A percentile compares a stretch with the other conserved stretches of the same genome.
Evolutionary conservation across 1,284 basidiomycete genomes (phyloP).

Genomic region (Cryptococcus depauperatus): DNA sequence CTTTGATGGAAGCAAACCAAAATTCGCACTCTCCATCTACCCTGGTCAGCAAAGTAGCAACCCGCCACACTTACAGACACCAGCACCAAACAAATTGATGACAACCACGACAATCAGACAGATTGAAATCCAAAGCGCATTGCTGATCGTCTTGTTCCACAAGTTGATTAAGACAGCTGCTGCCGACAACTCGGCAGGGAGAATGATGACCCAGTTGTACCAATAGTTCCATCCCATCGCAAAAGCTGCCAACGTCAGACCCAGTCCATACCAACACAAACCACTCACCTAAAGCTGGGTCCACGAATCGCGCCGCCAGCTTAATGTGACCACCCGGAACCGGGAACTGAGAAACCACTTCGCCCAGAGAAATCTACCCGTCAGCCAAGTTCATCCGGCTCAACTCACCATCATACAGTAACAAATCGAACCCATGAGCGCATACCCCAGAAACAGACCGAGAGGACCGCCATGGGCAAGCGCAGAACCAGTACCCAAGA

Average conservation of each 20-base stretch:
- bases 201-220: constrained; percentile 58
- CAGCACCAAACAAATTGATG: constrained; percentile 68
- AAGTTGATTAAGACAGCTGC: constrained; percentile 68
- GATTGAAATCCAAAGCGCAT: constrained; percentile 67
- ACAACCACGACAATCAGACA: constrained; percentile 61
- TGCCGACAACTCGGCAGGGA: constrained; percentile 71
- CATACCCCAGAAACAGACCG: constrained; percentile 43
- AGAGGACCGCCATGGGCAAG: constrained; percentile 46
- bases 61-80: constrained; percentile 49
- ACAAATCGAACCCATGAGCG: constrained; percentile 41
- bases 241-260: constrained; percentile 49
- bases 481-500: constrained; percentile 20
- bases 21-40: constrained; percentile 40
- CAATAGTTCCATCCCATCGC: constrained; percentile 78
- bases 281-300: constrained; percentile 55
- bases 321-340: constrained; percentile 65
- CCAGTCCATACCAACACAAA: neutral
- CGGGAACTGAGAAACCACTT: constrained; percentile 46
- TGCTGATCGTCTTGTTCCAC: constrained; percentile 56
- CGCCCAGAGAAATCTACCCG: constrained; percentile 44
- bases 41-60: too few relatives aligned
- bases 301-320: constrained; percentile 68
- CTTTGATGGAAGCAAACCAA: constrained; percentile 60
- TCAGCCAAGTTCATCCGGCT: neutral
- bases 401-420: constrained; percentile 39